Evolutionary conservation across 176 grass and related monocot genomes (phyloP).

Genomic region (Puccinellia tenuiflora): DNA sequence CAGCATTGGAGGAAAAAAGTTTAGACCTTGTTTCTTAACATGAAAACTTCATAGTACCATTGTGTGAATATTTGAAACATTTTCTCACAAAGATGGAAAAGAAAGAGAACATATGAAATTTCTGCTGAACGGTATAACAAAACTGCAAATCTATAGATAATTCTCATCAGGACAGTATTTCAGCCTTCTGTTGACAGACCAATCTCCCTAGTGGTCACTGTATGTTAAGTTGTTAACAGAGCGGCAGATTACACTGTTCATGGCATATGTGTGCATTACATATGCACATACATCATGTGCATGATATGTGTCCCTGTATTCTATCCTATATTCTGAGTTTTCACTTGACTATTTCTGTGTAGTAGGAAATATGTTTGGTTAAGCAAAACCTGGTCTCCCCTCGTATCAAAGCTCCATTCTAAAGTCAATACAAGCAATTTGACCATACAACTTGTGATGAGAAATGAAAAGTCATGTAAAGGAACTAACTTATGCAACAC

Average conservation of each 20-base stretch:
- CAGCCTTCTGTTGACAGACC: not conserved
- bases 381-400: not conserved
- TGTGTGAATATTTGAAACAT: not conserved
- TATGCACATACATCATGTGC: not conserved
- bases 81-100: not conserved
- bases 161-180: not conserved
- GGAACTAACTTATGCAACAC: not conserved
- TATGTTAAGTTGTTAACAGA: conserved; percentile 11
- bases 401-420: not conserved
- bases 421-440: not conserved
- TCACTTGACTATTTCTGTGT: not conserved
- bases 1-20: not conserved
- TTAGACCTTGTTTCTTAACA: not conserved
- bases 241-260: not conserved
- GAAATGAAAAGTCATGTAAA: not conserved
- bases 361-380: not conserved
- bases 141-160: not conserved
- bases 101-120: not conserved
- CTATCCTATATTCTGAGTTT: not conserved
- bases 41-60: not conserved
- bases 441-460: not conserved
- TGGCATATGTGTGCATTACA: not conserved
- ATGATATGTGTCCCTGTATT: not conserved
- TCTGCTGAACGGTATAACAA: not conserved
- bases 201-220: not conserved